Percentiles rank a stretch among this genome's conserved stretches.
These are phyloP conservation scores for Lathyrus tuberosus DNA, from an alignment of 306 rosid species.

Conservation along the genomic window DNA sequence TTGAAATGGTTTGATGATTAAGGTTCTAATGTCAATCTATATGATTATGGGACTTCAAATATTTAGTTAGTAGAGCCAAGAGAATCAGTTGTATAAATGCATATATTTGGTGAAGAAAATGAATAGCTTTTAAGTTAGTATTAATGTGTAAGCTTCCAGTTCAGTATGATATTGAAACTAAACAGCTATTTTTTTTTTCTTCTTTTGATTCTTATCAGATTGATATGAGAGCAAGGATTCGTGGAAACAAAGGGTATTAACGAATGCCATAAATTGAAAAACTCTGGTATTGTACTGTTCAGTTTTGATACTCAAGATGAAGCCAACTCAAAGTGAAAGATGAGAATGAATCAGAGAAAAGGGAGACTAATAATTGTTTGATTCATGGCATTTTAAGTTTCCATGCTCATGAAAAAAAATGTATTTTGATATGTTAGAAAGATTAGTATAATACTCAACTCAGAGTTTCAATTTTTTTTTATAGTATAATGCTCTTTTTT, in stretches of 20 bases:
- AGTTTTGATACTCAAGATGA: conserved; percentile 25
- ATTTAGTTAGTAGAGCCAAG: neutral
- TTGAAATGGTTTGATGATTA: too few species aligned
- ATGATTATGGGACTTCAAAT: neutral
- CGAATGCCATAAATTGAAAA: conserved; percentile 18
- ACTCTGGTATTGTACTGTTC: conserved; percentile 6
- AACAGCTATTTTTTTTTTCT: neutral
- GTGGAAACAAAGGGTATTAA: conserved; percentile 64
- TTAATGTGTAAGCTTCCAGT: conserved; percentile 15
- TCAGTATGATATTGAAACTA: conserved; percentile 27
- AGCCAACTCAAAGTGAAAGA: conserved; percentile 14
- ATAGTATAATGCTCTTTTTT: too few species aligned
- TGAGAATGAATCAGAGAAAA: conserved; percentile 30
- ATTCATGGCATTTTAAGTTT: conserved; percentile 27
- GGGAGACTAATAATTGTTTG: conserved; percentile 20
- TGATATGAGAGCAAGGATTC: conserved; percentile 67
- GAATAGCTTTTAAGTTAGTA: conserved; percentile 12
- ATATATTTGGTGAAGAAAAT: neutral
- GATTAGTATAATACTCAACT: neutral
- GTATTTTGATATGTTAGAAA: conserved; percentile 16
- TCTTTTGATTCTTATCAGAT: conserved; percentile 37
- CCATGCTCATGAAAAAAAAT: conserved; percentile 18
- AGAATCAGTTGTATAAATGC: conserved; percentile 13
- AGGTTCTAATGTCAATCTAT: too few species aligned
- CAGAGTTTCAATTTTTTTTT: neutral